These are phyloP conservation scores for Xerocomus brunneocitrinus DNA, from an alignment of 768 basidiomycete genomes.

Conservation along the genomic window DNA sequence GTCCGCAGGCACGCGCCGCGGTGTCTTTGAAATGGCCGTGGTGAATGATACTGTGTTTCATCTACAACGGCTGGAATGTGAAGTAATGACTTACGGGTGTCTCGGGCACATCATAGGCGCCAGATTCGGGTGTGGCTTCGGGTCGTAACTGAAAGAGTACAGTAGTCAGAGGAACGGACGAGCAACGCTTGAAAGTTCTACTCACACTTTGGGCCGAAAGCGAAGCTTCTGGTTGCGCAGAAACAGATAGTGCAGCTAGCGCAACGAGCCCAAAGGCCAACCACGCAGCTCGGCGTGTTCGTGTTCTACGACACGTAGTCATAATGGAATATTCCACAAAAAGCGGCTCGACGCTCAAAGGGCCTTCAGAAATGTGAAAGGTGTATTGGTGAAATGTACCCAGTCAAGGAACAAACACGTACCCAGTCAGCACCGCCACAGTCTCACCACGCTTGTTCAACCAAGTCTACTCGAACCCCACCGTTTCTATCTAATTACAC, in stretches of 20 bases:
- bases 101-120: conserved; percentile 6
- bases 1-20: conserved; percentile 15
- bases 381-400: no score
- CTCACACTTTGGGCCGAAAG: conserved; percentile 19
- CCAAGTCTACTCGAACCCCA: neutral
- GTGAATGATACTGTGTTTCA: neutral
- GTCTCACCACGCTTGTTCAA: no score
- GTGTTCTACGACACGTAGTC: conserved; percentile 17
- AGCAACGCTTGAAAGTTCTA: neutral
- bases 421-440: neutral
- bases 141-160: conserved; percentile 12
- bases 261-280: conserved; percentile 57
- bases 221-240: conserved; percentile 33
- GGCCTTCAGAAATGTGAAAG: neutral
- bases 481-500: neutral
- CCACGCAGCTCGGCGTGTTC: conserved; percentile 48
- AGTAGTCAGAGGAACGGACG: neutral
- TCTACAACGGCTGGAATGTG: neutral
- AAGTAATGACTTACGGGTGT: conserved; percentile 10
- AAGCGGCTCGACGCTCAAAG: neutral
- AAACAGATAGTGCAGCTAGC: conserved; percentile 42
- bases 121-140: conserved; percentile 5
- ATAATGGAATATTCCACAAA: conserved; percentile 7
- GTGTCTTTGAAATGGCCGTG: conserved; percentile 8
- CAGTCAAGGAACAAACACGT: neutral